Base-by-base conservation (phyloP, 2,329 filamentous ascomycete species). In the Ceratocystiopsis brevicomis region DNA sequence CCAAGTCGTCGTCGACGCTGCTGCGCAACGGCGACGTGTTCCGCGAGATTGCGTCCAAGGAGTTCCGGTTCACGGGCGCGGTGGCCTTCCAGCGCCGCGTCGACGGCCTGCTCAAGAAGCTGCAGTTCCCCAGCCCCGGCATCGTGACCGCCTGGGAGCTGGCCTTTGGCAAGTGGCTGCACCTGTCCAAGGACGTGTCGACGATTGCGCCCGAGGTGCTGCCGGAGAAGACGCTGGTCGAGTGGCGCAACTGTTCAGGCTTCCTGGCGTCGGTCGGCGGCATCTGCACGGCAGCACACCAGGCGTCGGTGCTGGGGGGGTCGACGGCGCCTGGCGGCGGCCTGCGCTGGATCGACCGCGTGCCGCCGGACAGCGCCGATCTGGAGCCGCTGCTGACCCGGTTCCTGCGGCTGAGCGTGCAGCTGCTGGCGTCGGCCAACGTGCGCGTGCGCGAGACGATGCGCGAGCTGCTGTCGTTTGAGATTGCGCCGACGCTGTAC, bases 11-110 rank as follows among this genome's bases (percentile, higher is more conserved):
- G 11, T 58, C 66, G 16, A 64, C 70, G 0, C 58, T 77, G 14
- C 61, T 78, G 39, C 69, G 72, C 34, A 81, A 81, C 48, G 64
- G 65, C 33, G 68, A 74, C 8, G 60, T 76, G 2, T 80, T 76
- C 47, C 59, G 63, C 19, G 75, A 79, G 48, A 71, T 81, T 42
- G 67, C 73, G 1, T 77, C 75, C 1, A 70, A 67, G 37, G 68
- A 67, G 1, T 81, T 80, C 52, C 66, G 73, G 25, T 77, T 81
- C 51, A 81, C 77, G 9, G 77, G 77, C 1, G 58, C 79, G 9
- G 77, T 81, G 12, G 77, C 76, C 2, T 81, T 81, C 52, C 77
- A 81, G 50, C 80, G 79, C 53, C 66, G 76, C 37, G 65, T 76
- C 32, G 67, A 76, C 38, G 65, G 66, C 13, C 63, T 80, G 32